phyloP scores from a whole-genome alignment of 2,329 filamentous ascomycete genomes.

The Phaeoacremonium minimum region DNA sequence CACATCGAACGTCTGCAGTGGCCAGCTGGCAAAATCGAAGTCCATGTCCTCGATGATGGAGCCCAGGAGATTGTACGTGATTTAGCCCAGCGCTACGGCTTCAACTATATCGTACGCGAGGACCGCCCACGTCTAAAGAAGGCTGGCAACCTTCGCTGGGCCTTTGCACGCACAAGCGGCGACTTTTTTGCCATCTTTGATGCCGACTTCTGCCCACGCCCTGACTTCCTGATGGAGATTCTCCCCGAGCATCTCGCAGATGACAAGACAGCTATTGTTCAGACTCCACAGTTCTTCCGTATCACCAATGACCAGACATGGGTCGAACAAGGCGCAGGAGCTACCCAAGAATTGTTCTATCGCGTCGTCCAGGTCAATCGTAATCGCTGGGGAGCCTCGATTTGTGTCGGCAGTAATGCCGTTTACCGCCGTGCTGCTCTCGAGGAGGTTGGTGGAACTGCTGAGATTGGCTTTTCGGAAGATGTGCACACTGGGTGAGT shows the following conservation, averaged over 20 bases:
- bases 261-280: slow-evolving; percentile 30
- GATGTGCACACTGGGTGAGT: slow-evolving; percentile 36
- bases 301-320: slow-evolving; percentile 32
- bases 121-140: slow-evolving; percentile 35
- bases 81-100: slow-evolving; percentile 26
- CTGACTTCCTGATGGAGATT: slow-evolving; percentile 32
- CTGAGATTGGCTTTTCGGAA: slow-evolving; percentile 36
- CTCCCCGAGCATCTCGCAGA: slow-evolving; percentile 32
- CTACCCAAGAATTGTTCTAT: slow-evolving; percentile 35
- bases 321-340: slow-evolving; percentile 37
- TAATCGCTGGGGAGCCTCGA: slow-evolving; percentile 32
- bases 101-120: slow-evolving; percentile 33
- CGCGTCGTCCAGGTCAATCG: slow-evolving; percentile 36
- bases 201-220: slow-evolving; percentile 35
- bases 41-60: slow-evolving; percentile 35
- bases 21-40: slow-evolving; percentile 26
- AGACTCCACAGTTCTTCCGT: slow-evolving; percentile 36
- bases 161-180: slow-evolving; percentile 28
- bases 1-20: slow-evolving; percentile 28
- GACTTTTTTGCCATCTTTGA: slow-evolving; percentile 38
- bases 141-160: slow-evolving; percentile 35
- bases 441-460: slow-evolving; percentile 33
- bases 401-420: slow-evolving; percentile 36
- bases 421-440: slow-evolving; percentile 32
- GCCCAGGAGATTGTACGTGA: slow-evolving; percentile 21